Conservation (phyloP, 1,139 yeast species). For the Pichia sp. region DNA sequence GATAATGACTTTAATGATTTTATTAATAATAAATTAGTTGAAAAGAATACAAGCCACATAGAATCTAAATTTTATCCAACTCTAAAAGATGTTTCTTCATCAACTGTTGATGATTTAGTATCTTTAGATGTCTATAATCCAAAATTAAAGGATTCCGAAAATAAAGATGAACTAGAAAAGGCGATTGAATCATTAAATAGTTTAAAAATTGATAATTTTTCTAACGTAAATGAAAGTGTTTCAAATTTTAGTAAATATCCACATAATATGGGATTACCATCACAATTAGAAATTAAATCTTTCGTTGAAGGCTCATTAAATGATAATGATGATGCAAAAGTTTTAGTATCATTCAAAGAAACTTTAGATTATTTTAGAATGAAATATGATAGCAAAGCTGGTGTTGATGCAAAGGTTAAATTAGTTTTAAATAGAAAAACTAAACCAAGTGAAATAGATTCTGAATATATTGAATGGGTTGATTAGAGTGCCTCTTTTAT, state of each 20-base stretch:
- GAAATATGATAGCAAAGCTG: conserved; percentile 49
- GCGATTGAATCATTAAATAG: conserved; percentile 18
- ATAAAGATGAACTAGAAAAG: conserved; percentile 17
- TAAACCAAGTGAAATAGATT: conserved; percentile 48
- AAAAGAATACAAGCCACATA: conserved; percentile 22
- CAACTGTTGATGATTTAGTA: conserved; percentile 24
- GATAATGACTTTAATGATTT: conserved; percentile 66
- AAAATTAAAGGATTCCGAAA: conserved; percentile 4
- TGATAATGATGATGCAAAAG: conserved; percentile 33
- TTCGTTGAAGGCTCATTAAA: conserved; percentile 58
- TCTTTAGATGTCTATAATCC: conserved; percentile 25
- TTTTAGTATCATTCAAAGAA: conserved; percentile 62
- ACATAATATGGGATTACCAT: conserved; percentile 69
- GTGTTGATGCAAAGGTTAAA: conserved; percentile 53
- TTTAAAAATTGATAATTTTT: conserved; percentile 33
- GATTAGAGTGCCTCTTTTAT: conserved; percentile 7
- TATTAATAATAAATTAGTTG: conserved; percentile 62
- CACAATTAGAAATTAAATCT: conserved; percentile 48
- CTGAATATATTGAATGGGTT: conserved; percentile 57
- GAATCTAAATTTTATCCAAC: conserved; percentile 27
- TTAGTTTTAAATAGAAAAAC: conserved; percentile 57
- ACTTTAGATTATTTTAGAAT: conserved; percentile 54
- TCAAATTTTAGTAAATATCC: conserved; percentile 62
- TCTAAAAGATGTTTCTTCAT: conserved; percentile 31
- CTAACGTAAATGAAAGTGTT: conserved; percentile 30